phyloP scores from a whole-genome alignment of 208 protist species.

The Phytomonas serpens region DNA sequence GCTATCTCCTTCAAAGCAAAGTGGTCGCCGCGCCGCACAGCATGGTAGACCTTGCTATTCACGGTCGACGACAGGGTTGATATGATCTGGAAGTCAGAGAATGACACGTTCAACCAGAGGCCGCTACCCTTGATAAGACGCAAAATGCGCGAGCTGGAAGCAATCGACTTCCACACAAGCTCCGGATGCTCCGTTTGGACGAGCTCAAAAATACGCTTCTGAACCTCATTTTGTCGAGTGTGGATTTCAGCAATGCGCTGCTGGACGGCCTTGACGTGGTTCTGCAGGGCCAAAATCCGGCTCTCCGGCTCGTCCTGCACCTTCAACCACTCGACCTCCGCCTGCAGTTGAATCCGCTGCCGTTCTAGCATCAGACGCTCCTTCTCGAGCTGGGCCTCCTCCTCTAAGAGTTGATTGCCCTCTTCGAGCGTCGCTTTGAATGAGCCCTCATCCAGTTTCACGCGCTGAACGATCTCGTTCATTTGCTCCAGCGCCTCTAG shows the following conservation, averaged over 20 bases:
- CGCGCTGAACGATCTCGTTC: conserved; percentile 16
- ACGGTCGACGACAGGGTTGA: conserved; percentile 41
- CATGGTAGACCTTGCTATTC: conserved; percentile 73
- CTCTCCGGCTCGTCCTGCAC: conserved; percentile 44
- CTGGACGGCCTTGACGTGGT: conserved; percentile 27
- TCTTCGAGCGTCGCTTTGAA: conserved; percentile 32
- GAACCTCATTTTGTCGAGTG: conserved; percentile 34
- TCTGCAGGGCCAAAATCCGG: conserved; percentile 25
- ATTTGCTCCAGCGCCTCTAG: conserved; percentile 37
- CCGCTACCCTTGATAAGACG: conserved; percentile 57
- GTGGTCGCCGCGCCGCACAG: conserved; percentile 38
- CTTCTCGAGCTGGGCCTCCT: conserved; percentile 53
- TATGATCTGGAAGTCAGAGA: conserved; percentile 55
- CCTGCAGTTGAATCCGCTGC: conserved; percentile 63
- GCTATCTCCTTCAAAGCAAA: conserved; percentile 59
- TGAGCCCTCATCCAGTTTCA: conserved; percentile 24
- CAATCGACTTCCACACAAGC: conserved; percentile 60
- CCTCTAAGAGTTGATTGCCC: conserved; percentile 35
- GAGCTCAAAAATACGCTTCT: conserved; percentile 46
- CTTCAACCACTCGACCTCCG: conserved; percentile 67
- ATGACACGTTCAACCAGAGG: conserved; percentile 54
- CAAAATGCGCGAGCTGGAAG: conserved; percentile 50
- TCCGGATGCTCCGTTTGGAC: conserved; percentile 48
- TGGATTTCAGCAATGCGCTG: conserved; percentile 25
- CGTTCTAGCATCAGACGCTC: conserved; percentile 43